These are phyloP conservation scores for Salvia rosmarinus DNA, from an alignment of 257 asterid genomes.

Conservation along the genomic window DNA sequence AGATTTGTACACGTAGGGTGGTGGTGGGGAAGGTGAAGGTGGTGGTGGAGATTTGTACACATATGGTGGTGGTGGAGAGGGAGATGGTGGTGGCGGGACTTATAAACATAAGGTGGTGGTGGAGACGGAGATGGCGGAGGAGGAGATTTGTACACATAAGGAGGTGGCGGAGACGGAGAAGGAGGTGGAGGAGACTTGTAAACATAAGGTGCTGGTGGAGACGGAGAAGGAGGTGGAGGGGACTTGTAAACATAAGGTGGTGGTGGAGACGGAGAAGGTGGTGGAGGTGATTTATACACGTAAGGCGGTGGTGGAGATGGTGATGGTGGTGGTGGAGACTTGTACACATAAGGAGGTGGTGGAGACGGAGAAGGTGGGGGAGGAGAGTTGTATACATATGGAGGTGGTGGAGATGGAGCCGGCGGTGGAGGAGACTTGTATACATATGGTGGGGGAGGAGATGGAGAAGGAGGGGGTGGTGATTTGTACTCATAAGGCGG, in stretches of 20 bases:
- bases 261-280: constrained; percentile 42
- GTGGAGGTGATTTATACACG: constrained; percentile 42
- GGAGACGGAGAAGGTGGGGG: constrained; percentile 45
- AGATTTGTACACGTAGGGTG: constrained; percentile 38
- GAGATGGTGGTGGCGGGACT: constrained; percentile 52
- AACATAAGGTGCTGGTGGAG: constrained; percentile 47
- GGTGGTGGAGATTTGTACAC: constrained; percentile 52
- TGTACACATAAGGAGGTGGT: constrained; percentile 45
- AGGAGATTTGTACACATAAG: constrained; percentile 41
- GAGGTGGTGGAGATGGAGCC: constrained; percentile 41
- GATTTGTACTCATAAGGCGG: constrained; percentile 41
- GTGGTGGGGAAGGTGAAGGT: constrained; percentile 35
- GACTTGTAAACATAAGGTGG: constrained; percentile 47
- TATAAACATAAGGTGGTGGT: constrained; percentile 45
- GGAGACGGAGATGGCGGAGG: constrained; percentile 47
- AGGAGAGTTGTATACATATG: constrained; percentile 40
- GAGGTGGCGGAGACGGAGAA: constrained; percentile 37
- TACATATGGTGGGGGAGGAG: constrained; percentile 40
- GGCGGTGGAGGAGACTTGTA: constrained; percentile 36
- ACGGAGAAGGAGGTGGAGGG: constrained; percentile 39
- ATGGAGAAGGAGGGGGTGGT: constrained; percentile 34
- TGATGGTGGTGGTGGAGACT: constrained; percentile 48
- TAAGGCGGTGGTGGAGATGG: constrained; percentile 48
- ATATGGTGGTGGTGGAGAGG: constrained; percentile 31
- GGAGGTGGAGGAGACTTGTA: constrained; percentile 50